phyloP scores from a whole-genome alignment of 148 eudicot species.

The Amaranthus hypochondriacus region DNA sequence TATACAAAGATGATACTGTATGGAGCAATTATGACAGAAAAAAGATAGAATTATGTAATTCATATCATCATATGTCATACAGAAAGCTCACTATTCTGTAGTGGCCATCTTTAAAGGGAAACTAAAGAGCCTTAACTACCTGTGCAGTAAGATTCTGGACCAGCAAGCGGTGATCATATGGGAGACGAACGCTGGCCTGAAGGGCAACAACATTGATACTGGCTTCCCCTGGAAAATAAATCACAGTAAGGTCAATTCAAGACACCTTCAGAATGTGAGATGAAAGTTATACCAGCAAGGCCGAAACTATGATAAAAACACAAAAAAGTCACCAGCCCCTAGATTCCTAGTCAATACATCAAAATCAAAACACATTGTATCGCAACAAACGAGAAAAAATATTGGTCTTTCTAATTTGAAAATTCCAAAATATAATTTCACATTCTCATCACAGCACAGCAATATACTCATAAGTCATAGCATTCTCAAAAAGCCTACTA shows the following conservation, averaged over 20 bases:
- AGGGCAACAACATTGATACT: conserved; percentile 65
- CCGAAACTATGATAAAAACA: background rate
- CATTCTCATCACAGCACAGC: background rate
- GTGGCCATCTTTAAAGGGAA: background rate
- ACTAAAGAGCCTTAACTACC: conserved; percentile 36
- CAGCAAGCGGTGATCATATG: conserved; percentile 62
- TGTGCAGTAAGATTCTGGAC: conserved; percentile 86
- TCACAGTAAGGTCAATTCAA: background rate
- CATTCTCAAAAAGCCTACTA: background rate
- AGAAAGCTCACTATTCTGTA: background rate
- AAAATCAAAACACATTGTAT: background rate
- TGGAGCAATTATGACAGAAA: background rate
- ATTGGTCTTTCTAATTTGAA: background rate
- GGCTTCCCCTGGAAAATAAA: conserved; percentile 49
- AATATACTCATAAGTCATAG: background rate
- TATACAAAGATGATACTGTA: background rate
- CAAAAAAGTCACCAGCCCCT: background rate
- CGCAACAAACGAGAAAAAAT: background rate
- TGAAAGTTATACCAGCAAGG: background rate
- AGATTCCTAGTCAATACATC: background rate
- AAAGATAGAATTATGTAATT: background rate
- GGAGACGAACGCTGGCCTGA: conserved; percentile 78
- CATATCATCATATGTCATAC: background rate
- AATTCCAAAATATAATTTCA: background rate
- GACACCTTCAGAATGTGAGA: background rate